Evolutionary conservation across 2,329 filamentous ascomycete genomes (phyloP).

Genomic region (Triangularia setosa): DNA sequence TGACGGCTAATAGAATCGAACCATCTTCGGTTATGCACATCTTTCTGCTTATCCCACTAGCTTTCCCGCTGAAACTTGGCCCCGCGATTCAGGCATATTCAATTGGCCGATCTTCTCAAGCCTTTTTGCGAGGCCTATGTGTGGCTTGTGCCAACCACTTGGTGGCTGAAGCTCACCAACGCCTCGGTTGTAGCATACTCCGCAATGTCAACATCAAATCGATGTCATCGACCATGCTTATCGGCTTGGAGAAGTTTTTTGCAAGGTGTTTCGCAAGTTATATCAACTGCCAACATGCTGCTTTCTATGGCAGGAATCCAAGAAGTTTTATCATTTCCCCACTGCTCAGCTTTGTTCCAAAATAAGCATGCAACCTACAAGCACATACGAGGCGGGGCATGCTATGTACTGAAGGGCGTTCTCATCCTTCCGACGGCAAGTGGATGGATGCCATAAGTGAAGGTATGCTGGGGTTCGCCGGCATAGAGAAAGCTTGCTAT

Average conservation of each 20-base stretch:
- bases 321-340: no score
- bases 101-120: neutral
- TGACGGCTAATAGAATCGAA: constrained; percentile 32
- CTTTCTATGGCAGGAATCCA: no score
- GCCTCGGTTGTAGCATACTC: neutral
- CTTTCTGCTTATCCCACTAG: constrained; percentile 18
- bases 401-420: neutral
- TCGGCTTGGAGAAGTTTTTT: neutral
- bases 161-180: neutral
- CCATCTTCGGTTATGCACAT: constrained; percentile 29
- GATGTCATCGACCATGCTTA: neutral
- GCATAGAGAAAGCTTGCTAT: no score
- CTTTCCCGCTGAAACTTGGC: neutral
- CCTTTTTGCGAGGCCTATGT: neutral
- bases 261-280: neutral
- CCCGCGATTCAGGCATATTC: neutral
- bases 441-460: no score
- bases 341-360: no score
- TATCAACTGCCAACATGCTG: no score
- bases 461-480: no score
- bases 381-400: neutral
- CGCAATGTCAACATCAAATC: neutral
- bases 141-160: neutral
- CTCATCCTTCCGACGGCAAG: neutral
- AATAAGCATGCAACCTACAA: no score